Evolutionary conservation across 176 grass and related monocot species (phyloP), one percentile per base, ranked within the genome.

Genomic region (Triticum timopheevii): DNA sequence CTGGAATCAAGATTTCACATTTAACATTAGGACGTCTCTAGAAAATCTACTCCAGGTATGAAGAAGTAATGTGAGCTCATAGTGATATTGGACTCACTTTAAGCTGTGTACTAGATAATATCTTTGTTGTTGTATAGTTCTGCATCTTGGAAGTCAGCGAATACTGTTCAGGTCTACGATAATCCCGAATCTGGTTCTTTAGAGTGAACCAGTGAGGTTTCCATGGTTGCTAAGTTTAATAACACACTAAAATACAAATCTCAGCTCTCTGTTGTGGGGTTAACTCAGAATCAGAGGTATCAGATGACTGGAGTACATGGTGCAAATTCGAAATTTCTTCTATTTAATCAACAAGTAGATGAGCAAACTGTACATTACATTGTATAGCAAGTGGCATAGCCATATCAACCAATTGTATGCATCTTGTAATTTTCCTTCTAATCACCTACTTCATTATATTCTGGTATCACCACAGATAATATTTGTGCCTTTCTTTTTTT

Each of bases 1-100:
- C 84, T 98, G 96, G 96, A 93, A 98, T 93, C 91, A 98, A 84
- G 75, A 95, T 75, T 87, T 92, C 71, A 90, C 88, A 59, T 95
- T 98, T 64, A 95, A 93, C 61, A 85, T 95, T 80, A 92, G 47
- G 64, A 90, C 80, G 87, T 83, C 80, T 88, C 70, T 27, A 75
- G 86, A 85, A 85, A 93, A 93, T 87, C 62, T 88, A 69, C 80
- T 98, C 70, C 87, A 95, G 95, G 95, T 95, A 87, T 88, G 39
- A 78, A 65, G 11, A 82, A 82, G 31, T 67, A 42, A 16, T 9
- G 0, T 65, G 39, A 35, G 13, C 13, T 61, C 72, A 44, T 77
- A 33, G 17, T 76, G 61, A 83, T 78, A 61, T 69, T 83, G 17
- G 22, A 59, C 47, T 77, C 1, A 16, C 27, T 78, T 27, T 13